Evolutionary conservation across 177 flowering plant species (phyloP).

Genomic region (Vitis hybrid): DNA sequence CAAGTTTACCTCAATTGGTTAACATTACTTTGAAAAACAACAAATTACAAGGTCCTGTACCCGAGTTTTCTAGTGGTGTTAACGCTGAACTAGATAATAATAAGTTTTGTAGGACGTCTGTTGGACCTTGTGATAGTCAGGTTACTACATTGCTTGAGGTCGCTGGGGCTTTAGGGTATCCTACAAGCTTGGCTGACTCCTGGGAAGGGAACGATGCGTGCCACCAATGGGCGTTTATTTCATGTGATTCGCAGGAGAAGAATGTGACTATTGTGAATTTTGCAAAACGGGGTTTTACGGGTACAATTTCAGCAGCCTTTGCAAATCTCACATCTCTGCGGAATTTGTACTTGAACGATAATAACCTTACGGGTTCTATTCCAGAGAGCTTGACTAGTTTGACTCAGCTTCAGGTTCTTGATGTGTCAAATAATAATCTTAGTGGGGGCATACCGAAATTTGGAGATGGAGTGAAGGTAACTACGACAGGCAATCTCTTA

Average conservation of each 20-base stretch:
- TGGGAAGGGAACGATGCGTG: constrained; percentile 89
- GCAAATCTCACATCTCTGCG: constrained; percentile 50
- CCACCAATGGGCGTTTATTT: constrained; percentile 43
- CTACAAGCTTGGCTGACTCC: constrained; percentile 46
- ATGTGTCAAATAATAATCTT: constrained; percentile 76
- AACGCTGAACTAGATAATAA: constrained; percentile 28
- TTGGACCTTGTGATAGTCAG: constrained; percentile 64
- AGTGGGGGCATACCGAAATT: constrained; percentile 50
- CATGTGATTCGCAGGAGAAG: constrained; percentile 36
- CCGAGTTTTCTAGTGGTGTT: constrained; percentile 32
- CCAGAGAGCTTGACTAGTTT: constrained; percentile 50
- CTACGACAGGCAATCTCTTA: constrained; percentile 29
- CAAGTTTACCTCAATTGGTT: constrained; percentile 17
- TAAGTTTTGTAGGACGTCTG: constrained; percentile 44
- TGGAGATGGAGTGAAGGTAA: constrained; percentile 18
- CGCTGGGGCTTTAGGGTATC: constrained; percentile 71
- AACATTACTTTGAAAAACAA: constrained; percentile 39
- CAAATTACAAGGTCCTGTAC: constrained; percentile 55
- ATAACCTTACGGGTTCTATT: constrained; percentile 57
- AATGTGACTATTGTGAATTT: constrained; percentile 42
- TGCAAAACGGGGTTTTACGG: constrained; percentile 39
- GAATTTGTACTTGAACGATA: constrained; percentile 48
- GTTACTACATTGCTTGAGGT: constrained; percentile 57
- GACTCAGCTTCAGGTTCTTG: constrained; percentile 39
- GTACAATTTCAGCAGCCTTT: constrained; percentile 59